Evolutionary conservation across 2,329 filamentous ascomycete genomes (phyloP).

Genomic region (Alternaria sp.): DNA sequence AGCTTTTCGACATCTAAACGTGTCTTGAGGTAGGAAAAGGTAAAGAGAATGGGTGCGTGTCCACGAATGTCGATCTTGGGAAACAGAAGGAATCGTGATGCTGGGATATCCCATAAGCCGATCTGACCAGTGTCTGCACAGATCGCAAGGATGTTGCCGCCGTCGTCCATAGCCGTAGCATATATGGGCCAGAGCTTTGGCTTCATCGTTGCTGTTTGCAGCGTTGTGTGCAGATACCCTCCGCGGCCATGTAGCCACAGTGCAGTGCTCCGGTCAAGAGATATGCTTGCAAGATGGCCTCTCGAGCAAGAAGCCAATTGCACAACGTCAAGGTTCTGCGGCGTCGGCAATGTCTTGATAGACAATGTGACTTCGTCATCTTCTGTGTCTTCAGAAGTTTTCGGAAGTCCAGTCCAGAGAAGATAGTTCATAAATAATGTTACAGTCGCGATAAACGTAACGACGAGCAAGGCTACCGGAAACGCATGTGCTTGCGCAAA

Average conservation of each 20-base stretch:
- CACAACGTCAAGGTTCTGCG: constrained; percentile 73
- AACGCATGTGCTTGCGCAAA: constrained; percentile 70
- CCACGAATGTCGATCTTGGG: constrained; percentile 60
- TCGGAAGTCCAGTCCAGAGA: constrained; percentile 67
- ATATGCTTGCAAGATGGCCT: constrained; percentile 72
- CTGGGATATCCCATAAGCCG: constrained; percentile 67
- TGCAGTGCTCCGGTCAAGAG: constrained; percentile 71
- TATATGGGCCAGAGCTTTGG: constrained; percentile 57
- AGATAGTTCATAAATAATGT: constrained; percentile 76
- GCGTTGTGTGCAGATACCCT: constrained; percentile 35
- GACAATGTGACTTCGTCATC: constrained; percentile 62
- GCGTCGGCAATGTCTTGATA: constrained; percentile 65
- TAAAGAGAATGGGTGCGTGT: constrained; percentile 70
- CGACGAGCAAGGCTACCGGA: constrained; percentile 67
- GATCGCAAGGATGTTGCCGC: constrained; percentile 70
- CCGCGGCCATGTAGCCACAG: constrained; percentile 59
- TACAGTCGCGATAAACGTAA: constrained; percentile 69
- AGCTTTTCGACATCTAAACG: constrained; percentile 36
- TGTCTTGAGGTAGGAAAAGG: constrained; percentile 45
- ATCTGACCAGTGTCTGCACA: constrained; percentile 65
- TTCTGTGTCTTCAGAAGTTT: constrained; percentile 53
- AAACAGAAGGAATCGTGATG: constrained; percentile 63
- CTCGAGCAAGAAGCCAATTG: constrained; percentile 67
- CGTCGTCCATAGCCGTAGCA: constrained; percentile 68
- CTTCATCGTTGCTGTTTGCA: constrained; percentile 43